Evolutionary conservation across 2,329 filamentous ascomycete species (phyloP).

Genomic region (Fonsecaea monophora): DNA sequence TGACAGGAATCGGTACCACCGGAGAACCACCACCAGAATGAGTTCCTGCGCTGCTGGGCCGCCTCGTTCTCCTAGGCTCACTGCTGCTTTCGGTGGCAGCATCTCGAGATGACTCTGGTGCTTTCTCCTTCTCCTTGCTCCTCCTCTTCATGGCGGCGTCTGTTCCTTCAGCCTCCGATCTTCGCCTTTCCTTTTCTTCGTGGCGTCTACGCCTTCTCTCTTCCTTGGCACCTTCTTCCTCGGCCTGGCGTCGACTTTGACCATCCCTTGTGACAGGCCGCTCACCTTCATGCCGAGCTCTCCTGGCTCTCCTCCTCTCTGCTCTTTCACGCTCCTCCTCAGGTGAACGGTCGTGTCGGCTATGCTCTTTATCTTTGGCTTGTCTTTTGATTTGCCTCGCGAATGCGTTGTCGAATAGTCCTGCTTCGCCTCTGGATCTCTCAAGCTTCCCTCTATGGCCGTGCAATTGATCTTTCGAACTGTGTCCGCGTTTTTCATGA

Average conservation of each 20-base stretch:
- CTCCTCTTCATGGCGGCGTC: no score
- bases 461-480: constrained; percentile 31
- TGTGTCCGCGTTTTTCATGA: constrained; percentile 25
- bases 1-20: constrained; percentile 23
- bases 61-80: constrained; percentile 18
- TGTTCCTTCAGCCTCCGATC: no score
- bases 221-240: no score
- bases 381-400: constrained; percentile 38
- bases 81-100: constrained; percentile 10
- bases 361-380: constrained; percentile 43
- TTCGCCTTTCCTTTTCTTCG: no score
- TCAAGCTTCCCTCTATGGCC: constrained; percentile 44
- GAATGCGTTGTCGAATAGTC: constrained; percentile 45
- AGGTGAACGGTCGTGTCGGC: constrained; percentile 33
- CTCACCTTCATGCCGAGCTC: constrained; percentile 31
- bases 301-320: constrained; percentile 29
- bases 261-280: constrained; percentile 6
- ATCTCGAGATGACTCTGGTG: constrained; percentile 1
- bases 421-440: constrained; percentile 43
- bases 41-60: constrained; percentile 32
- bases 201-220: not conserved
- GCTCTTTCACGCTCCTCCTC: constrained; percentile 29
- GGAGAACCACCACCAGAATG: constrained; percentile 29
- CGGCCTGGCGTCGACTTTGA: constrained; percentile 3
- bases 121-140: not conserved